Base-by-base conservation (phyloP, 2,329 filamentous ascomycete species). In the Plectosphaerella plurivora region DNA sequence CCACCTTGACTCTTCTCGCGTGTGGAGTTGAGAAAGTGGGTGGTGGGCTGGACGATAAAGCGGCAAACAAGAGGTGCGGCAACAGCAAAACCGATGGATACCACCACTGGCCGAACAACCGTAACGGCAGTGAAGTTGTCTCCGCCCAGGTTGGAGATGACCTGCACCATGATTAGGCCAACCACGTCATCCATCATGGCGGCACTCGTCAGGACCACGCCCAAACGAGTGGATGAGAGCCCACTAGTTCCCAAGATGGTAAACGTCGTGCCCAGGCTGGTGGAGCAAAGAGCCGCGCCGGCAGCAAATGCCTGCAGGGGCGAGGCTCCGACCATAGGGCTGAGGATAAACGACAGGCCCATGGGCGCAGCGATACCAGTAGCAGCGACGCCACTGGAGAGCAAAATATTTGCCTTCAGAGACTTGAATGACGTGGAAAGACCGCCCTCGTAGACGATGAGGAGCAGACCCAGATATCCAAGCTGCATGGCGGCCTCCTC, bases 171-270 rank as follows among this genome's bases (percentile, higher is more conserved):
- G 8, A 92, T 81, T 10, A 93, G 70, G 0, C 88, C 88, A 2
- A 89, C 79, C 0, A 93, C 84, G 68, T 94, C 89, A 63, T 94
- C 89, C 70, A 94, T 81, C 81, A 94, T 89, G 0, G 89, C 89
- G 1, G 88, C 88, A 53, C 81, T 85, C 3, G 82, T 81, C 1
- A 91, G 74, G 0, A 94, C 80, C 69, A 83, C 52, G 71, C 89
- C 77, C 5, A 80, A 62, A 8, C 76, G 68, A 2, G 75, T 74
- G 1, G 65, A 58, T 2, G 63, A 64, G 4, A 77, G 66, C 0
- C 74, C 74, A 20, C 73, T 75, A 1, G 71, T 64, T 12, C 68
- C 63, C 0, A 79, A 66, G 5, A 80, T 70, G 3, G 82, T 84
- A 9, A 89, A 86, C 0, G 77, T 80, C 0, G 88, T 92, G 5